These are phyloP conservation scores for Podila verticillata DNA, from an alignment of 192 early-diverging fungal species.

Conservation along the genomic window DNA sequence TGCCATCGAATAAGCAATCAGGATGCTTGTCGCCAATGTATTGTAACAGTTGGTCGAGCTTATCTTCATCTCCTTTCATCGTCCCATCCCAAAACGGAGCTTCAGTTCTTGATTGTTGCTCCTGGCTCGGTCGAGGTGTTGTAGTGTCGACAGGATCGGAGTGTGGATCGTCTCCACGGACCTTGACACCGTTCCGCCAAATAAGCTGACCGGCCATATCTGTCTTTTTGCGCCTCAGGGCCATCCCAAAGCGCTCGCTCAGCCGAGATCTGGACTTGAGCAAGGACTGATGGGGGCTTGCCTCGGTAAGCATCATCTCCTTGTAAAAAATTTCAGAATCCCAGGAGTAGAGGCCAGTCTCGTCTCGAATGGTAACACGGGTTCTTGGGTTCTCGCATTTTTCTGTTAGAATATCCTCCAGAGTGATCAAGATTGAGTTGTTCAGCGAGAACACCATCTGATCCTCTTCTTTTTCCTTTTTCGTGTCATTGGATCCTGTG, in stretches of 20 bases:
- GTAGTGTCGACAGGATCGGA: neutral
- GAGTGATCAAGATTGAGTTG: conserved; percentile 74
- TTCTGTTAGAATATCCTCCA: conserved; percentile 69
- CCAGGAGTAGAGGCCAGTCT: conserved; percentile 86
- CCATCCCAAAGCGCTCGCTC: conserved; percentile 35
- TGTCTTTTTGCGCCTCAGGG: conserved; percentile 18
- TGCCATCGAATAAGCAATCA: conserved; percentile 65
- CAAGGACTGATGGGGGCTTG: conserved; percentile 17
- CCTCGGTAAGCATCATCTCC: conserved; percentile 29
- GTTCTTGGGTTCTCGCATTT: conserved; percentile 55
- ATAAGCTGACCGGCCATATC: conserved; percentile 49
- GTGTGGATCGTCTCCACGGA: conserved; percentile 34
- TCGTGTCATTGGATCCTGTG: conserved; percentile 45
- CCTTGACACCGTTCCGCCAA: conserved; percentile 34
- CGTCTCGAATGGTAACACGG: conserved; percentile 76
- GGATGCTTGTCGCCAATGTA: conserved; percentile 69
- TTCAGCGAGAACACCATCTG: conserved; percentile 80
- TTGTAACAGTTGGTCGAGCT: conserved; percentile 63
- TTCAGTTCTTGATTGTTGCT: neutral
- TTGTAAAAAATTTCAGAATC: conserved; percentile 80
- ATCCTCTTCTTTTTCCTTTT: conserved; percentile 52
- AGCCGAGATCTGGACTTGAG: conserved; percentile 16
- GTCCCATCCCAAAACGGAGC: conserved; percentile 56
- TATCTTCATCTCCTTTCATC: conserved; percentile 56
- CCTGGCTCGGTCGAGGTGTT: neutral